Conservation (phyloP, 2,329 filamentous ascomycete genomes). For the Botryosphaeria dothidea region DNA sequence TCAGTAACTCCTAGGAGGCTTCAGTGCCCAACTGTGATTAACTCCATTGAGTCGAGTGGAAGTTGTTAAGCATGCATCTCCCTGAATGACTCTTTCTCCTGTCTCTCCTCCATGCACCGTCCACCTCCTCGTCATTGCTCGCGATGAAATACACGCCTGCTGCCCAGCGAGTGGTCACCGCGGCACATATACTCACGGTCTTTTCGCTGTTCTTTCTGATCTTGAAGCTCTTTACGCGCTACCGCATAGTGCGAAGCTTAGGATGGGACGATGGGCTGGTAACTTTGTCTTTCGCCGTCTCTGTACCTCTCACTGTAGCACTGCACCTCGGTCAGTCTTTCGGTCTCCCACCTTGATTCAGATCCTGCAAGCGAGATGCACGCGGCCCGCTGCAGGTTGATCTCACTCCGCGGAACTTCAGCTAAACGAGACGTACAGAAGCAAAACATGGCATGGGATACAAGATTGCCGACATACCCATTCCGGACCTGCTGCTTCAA, state of each 20-base stretch:
- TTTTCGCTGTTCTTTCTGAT: conserved; percentile 3
- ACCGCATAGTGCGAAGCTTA: neutral
- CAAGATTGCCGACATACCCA: neutral
- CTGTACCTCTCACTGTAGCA: neutral
- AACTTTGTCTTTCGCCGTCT: neutral
- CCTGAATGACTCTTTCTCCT: neutral
- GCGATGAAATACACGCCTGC: neutral
- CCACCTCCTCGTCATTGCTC: neutral
- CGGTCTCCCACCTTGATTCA: neutral
- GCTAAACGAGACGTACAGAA: neutral
- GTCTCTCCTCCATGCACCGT: neutral
- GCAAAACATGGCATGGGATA: conserved; percentile 10
- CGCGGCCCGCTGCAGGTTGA: neutral
- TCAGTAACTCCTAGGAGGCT: neutral
- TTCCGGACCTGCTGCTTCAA: neutral
- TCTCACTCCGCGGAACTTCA: neutral
- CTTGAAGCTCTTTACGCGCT: conserved; percentile 4
- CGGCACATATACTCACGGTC: neutral
- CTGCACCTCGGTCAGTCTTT: conserved; percentile 2
- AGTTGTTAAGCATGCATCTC: neutral
- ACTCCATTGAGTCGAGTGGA: neutral
- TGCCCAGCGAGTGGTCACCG: neutral
- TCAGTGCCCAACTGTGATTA: neutral
- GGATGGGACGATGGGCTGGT: conserved; percentile 11
- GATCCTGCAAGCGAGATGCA: neutral